phyloP scores from a whole-genome alignment of 2,329 filamentous ascomycete species.

The Scleromitrula shiraiana region DNA sequence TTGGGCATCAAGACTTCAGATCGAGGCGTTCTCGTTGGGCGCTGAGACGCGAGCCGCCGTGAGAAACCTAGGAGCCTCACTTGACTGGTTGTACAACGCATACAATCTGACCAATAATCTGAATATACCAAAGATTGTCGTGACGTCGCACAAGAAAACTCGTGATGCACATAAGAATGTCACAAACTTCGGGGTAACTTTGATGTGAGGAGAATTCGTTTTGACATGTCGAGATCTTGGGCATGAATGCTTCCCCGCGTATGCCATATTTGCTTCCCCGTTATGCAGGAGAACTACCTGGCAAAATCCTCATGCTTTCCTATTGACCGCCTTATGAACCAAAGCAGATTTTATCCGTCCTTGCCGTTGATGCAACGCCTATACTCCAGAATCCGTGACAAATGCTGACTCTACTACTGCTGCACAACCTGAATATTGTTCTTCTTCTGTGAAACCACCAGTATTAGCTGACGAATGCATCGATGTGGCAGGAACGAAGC shows the following conservation, averaged over 20 bases:
- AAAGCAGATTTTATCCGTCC: conserved; percentile 14
- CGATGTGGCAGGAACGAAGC: not conserved
- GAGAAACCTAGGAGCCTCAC: conserved; percentile 23
- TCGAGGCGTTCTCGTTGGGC: conserved; percentile 25
- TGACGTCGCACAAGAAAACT: conserved; percentile 21
- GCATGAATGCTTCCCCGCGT: conserved; percentile 19
- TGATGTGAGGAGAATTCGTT: conserved; percentile 1
- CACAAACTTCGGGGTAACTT: conserved; percentile 10
- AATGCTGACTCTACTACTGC: conserved; percentile 41
- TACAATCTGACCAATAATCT: conserved; percentile 30
- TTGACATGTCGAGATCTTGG: conserved; percentile 13
- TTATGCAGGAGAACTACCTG: conserved; percentile 5
- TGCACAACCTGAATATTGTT: conserved; percentile 84
- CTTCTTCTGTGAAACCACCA: conserved; percentile 58
- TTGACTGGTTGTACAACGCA: conserved; percentile 41
- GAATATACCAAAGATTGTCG: conserved; percentile 16
- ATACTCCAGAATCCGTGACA: conserved; percentile 11
- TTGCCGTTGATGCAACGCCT: conserved; percentile 21
- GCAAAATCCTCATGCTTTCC: conserved; percentile 1
- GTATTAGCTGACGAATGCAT: conserved; percentile 13
- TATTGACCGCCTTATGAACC: conserved; percentile 22
- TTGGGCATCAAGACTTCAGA: conserved; percentile 25
- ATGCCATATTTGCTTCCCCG: conserved; percentile 20
- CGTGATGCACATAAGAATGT: conserved; percentile 15
- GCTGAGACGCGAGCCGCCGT: conserved; percentile 23